Evolutionary conservation across 225 moss, liverwort and hornwort species (phyloP), one percentile per base, ranked within the genome.

Genomic region (Marchantia polymorpha): DNA sequence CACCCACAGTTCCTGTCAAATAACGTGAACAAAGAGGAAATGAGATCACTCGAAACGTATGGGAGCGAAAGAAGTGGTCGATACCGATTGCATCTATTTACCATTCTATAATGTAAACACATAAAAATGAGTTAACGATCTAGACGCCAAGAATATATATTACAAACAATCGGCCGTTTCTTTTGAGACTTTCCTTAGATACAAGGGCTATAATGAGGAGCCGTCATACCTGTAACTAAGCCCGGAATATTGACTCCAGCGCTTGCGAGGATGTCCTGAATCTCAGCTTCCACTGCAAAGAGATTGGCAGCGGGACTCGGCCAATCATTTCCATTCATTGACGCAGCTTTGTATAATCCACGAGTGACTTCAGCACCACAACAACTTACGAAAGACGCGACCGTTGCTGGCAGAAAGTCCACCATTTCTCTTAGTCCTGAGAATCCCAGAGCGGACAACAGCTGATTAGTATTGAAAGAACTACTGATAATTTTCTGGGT

Each of bases 271-370:
- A 91, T 91, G 54, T 91, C 91, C 83, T 91, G 91, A 76, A 96
- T 92, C 84, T 96, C 92, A 30, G 87, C 90, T 82, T 96, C 94
- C 26, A 96, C 77, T 59, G 88, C 84, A 52, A 94, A 86, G 68
- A 96, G 94, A 87, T 94, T 94, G 39, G 92, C 92, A 77, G 94
- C 91, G 29, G 94, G 96, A 73, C 94, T 96, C 31, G 96, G 96
- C 96, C 96, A 96, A 79, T 96, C 96, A 79, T 92, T 92, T 65
- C 96, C 94, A 84, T 96, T 96, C 96, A 96, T 96, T 14, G 93
- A 94, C 22, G 96, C 96, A 73, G 90, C 90, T 71, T 92, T 93
- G 86, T 94, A 92, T 15, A 94, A 74, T 17, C 96, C 96, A 81
- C 96, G 85, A 52, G 85, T 91, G 55, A 89, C 89, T 72, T 96